Percentiles rank a stretch among this genome's conserved stretches.
phyloP scores from a whole-genome alignment of 78 protist genomes.

The Dictyostelium discoideum region DNA sequence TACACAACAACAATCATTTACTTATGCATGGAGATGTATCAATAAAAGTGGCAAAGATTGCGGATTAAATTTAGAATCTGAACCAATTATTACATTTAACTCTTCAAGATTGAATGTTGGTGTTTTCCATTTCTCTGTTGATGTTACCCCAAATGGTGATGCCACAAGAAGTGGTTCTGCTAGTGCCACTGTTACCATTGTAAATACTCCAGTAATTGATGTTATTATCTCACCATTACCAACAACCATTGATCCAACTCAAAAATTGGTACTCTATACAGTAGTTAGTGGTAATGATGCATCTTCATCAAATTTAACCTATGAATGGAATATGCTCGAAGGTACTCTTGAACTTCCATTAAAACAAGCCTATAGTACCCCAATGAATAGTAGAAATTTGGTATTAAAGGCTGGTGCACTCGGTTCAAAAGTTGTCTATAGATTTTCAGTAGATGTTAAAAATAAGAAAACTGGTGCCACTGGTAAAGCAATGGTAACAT shows the following conservation, averaged over 20 bases:
- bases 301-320: not conserved
- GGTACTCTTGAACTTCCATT: conserved; percentile 4
- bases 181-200: not conserved
- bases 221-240: not conserved
- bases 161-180: not conserved
- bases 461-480: not conserved
- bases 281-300: not conserved
- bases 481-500: conserved; percentile 46
- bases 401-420: conserved; percentile 31
- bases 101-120: conserved; percentile 16
- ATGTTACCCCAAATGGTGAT: conserved; percentile 24
- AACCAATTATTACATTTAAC: not conserved
- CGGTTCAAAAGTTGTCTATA: not conserved
- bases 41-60: not conserved
- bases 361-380: conserved; percentile 11
- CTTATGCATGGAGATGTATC: conserved; percentile 31
- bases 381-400: not conserved
- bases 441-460: not conserved
- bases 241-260: conserved; percentile 16
- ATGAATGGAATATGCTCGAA: conserved; percentile 19
- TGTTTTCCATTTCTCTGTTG: conserved; percentile 13
- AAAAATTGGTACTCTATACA: conserved; percentile 16
- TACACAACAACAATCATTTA: not conserved
- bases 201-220: conserved; percentile 10
- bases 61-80: not conserved